Evolutionary conservation across 2,329 filamentous ascomycete species (phyloP).

Genomic region (Ophiostoma australiae): DNA sequence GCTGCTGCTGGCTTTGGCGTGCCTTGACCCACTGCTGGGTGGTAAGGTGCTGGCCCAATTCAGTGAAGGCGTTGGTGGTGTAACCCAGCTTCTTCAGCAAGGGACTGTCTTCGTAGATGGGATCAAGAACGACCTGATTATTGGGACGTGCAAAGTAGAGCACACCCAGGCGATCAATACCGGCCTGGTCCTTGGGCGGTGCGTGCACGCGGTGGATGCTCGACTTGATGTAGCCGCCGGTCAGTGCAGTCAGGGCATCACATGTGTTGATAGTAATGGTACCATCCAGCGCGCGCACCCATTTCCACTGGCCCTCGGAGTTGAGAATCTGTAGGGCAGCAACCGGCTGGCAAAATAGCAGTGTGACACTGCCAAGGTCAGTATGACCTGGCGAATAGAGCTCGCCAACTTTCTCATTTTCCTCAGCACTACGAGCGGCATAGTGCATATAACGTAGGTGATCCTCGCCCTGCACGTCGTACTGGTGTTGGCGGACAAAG

Average conservation of each 20-base stretch:
- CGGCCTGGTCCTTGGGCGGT: conserved; percentile 40
- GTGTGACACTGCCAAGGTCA: conserved; percentile 48
- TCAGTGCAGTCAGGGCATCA: conserved; percentile 43
- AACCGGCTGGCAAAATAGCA: conserved; percentile 52
- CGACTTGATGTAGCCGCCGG: conserved; percentile 40
- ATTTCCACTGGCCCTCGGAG: conserved; percentile 41
- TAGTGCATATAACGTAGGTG: conserved; percentile 59
- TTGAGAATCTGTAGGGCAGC: conserved; percentile 47
- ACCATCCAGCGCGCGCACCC: conserved; percentile 40
- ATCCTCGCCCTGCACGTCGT: conserved; percentile 50
- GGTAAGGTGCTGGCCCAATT: conserved; percentile 26
- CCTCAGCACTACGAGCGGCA: conserved; percentile 35
- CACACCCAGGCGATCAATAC: conserved; percentile 47
- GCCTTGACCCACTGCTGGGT: conserved; percentile 26
- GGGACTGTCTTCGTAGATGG: conserved; percentile 34
- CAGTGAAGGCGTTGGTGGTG: conserved; percentile 37
- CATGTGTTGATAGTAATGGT: conserved; percentile 46
- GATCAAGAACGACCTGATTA: conserved; percentile 38
- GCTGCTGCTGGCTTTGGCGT: conserved; percentile 39
- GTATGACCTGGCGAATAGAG: conserved; percentile 41
- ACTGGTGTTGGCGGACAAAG: conserved; percentile 50
- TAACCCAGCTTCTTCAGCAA: conserved; percentile 35
- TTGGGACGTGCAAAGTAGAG: conserved; percentile 48
- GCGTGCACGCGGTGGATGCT: conserved; percentile 36
- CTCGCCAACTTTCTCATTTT: conserved; percentile 35